phyloP scores from a whole-genome alignment of 75 land plant species.

The Sequoiadendron giganteum region DNA sequence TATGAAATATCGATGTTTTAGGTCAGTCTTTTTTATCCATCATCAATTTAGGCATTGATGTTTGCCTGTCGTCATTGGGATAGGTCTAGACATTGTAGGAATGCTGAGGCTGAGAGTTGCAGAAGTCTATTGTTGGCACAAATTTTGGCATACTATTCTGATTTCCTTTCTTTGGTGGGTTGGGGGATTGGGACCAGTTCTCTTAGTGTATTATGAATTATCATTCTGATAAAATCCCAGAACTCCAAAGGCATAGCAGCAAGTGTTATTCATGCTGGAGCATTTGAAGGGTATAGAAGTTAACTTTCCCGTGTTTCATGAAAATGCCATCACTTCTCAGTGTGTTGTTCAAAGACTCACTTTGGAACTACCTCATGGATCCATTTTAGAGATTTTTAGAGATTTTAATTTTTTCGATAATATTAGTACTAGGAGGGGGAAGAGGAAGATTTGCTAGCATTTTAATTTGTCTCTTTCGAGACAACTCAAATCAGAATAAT shows the following conservation, averaged over 20 bases:
- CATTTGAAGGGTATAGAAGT: background rate
- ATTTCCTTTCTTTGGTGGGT: background rate
- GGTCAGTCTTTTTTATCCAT: background rate
- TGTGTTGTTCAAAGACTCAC: background rate
- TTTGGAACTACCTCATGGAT: background rate
- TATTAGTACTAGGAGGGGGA: no score
- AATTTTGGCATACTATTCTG: background rate
- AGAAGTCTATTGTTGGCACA: background rate
- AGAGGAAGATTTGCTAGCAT: no score
- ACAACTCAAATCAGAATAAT: no score
- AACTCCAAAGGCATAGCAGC: background rate
- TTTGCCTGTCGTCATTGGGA: background rate
- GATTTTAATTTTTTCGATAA: no score
- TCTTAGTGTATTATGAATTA: no score
- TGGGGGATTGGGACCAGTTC: background rate
- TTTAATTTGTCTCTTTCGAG: no score
- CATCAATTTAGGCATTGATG: background rate
- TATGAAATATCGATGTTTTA: background rate
- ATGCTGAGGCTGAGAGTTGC: background rate
- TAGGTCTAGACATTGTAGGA: background rate
- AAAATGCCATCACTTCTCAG: background rate
- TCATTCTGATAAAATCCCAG: background rate
- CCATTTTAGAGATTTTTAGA: background rate
- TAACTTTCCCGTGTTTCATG: background rate
- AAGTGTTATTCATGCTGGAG: background rate